Conservation (phyloP, 257 asterid genomes). For the Anisodus acutangulus region DNA sequence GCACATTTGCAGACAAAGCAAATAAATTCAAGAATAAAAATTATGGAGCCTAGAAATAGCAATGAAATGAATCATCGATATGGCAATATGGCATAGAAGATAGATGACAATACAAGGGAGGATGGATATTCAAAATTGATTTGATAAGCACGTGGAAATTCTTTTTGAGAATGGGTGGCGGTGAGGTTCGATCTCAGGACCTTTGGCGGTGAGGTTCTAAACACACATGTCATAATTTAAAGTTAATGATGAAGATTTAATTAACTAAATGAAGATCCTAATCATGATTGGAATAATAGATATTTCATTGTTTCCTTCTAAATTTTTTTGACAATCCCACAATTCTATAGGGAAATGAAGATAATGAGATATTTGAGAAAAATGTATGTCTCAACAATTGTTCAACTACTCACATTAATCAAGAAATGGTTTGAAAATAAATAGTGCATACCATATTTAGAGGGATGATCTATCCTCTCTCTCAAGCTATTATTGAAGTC, state of each 20-base stretch:
- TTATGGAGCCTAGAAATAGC: neutral
- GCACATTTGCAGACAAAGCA: neutral
- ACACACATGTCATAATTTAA: too few species aligned
- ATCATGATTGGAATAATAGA: too few species aligned
- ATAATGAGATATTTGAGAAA: too few species aligned
- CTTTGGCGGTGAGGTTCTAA: too few species aligned
- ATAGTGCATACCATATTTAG: conserved; percentile 47
- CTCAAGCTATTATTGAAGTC: conserved; percentile 52
- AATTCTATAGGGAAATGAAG: too few species aligned
- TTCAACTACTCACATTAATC: neutral
- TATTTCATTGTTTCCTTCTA: too few species aligned
- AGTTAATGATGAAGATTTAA: too few species aligned
- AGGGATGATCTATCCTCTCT: conserved; percentile 47
- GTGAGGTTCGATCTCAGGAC: too few species aligned
- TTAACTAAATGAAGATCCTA: too few species aligned
- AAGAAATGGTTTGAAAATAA: too few species aligned
- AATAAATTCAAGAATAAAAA: neutral
- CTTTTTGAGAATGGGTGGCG: too few species aligned
- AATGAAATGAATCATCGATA: neutral
- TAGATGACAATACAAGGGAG: neutral
- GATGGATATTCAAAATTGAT: neutral
- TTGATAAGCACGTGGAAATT: neutral
- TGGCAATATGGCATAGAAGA: neutral
- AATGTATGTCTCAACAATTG: neutral
- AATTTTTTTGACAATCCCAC: too few species aligned